These are phyloP conservation scores for Camelina laxa DNA, from an alignment of 345 rosid species.

Conservation along the genomic window DNA sequence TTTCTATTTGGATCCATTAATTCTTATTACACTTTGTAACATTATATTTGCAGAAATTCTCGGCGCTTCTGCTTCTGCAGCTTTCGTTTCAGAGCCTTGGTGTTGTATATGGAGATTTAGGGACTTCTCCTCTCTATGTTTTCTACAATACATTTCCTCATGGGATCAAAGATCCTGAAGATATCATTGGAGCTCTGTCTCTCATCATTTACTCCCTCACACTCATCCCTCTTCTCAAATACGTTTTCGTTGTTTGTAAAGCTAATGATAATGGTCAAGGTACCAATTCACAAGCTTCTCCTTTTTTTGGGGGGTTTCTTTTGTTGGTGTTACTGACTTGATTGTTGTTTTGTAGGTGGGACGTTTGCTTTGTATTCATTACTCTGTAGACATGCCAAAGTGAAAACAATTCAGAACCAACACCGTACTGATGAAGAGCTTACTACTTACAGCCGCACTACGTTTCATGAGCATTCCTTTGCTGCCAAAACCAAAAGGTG, in stretches of 20 bases:
- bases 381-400: conserved; percentile 86
- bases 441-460: conserved; percentile 88
- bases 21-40: background rate
- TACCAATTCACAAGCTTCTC: conserved; percentile 23
- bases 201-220: conserved; percentile 74
- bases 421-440: conserved; percentile 95
- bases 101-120: conserved; percentile 79
- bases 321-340: background rate
- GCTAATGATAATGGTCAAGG: conserved; percentile 85
- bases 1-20: background rate
- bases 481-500: conserved; percentile 90
- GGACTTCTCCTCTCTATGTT: conserved; percentile 77
- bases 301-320: background rate
- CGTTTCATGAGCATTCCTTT: conserved; percentile 78
- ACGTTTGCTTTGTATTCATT: conserved; percentile 85
- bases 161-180: conserved; percentile 63
- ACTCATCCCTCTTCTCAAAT: conserved; percentile 76
- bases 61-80: conserved; percentile 61
- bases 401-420: conserved; percentile 87
- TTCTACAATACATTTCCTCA: conserved; percentile 76
- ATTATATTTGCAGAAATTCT: conserved; percentile 57
- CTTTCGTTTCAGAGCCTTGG: conserved; percentile 80
- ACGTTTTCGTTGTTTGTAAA: conserved; percentile 71
- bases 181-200: conserved; percentile 72
- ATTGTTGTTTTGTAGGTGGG: conserved; percentile 62